Conservation (phyloP, 176 grass and related monocot species). For the Olyra latifolia region DNA sequence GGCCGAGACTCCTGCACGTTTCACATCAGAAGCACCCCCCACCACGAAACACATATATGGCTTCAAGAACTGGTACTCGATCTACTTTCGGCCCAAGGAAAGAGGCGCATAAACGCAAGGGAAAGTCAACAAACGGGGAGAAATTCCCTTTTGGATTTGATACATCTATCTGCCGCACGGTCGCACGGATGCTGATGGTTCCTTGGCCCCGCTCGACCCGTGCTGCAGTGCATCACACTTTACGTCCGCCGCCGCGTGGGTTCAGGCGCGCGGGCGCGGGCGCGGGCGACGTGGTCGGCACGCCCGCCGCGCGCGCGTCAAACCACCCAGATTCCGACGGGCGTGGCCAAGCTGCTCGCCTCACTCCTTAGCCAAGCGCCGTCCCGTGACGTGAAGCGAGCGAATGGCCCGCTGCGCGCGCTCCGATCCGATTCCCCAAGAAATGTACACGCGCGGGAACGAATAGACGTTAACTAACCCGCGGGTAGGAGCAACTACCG, state of each 20-base stretch:
- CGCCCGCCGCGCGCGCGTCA: neutral
- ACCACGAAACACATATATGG: no score
- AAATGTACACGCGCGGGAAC: no score
- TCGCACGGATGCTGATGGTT: no score
- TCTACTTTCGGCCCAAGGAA: conserved; percentile 36
- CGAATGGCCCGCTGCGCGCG: no score
- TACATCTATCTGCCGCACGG: neutral
- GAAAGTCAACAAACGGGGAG: neutral
- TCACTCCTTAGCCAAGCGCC: no score
- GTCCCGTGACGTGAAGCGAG: no score
- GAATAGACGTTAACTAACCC: no score
- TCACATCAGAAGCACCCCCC: conserved; percentile 6
- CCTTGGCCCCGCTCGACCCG: conserved; percentile 34
- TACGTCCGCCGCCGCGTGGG: conserved; percentile 24
- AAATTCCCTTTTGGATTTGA: neutral
- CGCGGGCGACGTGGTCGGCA: conserved; percentile 4
- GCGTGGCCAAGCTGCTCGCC: no score
- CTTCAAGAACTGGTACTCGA: neutral
- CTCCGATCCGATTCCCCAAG: no score
- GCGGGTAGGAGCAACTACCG: no score
- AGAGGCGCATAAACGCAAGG: neutral
- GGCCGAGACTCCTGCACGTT: neutral
- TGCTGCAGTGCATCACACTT: conserved; percentile 28
- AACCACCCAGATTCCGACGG: no score
- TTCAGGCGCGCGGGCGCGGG: neutral